Conservation (phyloP, 2,329 filamentous ascomycete genomes). For the Orbilia brochopaga region DNA sequence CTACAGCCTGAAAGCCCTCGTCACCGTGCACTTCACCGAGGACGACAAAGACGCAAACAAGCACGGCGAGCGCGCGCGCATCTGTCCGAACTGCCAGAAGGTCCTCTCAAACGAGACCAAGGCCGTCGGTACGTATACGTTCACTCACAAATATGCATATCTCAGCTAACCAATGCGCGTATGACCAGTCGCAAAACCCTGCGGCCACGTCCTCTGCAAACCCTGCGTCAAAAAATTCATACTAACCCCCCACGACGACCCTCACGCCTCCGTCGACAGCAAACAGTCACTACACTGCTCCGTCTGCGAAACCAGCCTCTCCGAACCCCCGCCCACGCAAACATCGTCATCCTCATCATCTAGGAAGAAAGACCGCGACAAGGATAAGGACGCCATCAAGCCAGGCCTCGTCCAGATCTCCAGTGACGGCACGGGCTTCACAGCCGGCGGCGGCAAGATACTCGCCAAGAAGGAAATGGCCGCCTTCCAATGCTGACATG, state of each 20-base stretch:
- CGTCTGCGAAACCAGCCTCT: constrained; percentile 83
- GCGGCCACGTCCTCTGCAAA: constrained; percentile 88
- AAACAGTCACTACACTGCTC: constrained; percentile 72
- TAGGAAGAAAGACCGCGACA: constrained; percentile 56
- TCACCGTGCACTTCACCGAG: constrained; percentile 77
- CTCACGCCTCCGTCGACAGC: constrained; percentile 65
- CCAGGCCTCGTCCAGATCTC: constrained; percentile 79
- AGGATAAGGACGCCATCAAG: constrained; percentile 63
- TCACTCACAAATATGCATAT: not conserved
- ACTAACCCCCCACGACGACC: constrained; percentile 65
- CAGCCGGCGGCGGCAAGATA: constrained; percentile 76
- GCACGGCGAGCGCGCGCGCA: constrained; percentile 61
- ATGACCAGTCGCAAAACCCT: constrained; percentile 73
- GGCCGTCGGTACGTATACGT: constrained; percentile 66
- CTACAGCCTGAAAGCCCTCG: constrained; percentile 78
- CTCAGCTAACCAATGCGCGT: not conserved
- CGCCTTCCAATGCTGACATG: constrained; percentile 76
- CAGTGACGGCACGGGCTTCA: constrained; percentile 90
- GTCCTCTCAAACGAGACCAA: constrained; percentile 79
- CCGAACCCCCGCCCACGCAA: constrained; percentile 57
- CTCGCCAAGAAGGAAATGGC: constrained; percentile 79
- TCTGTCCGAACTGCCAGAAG: constrained; percentile 88
- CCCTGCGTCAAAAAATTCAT: constrained; percentile 85
- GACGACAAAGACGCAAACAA: constrained; percentile 65
- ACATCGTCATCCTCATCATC: constrained; percentile 57